Evolutionary conservation across 768 basidiomycete species (phyloP), one percentile per base, ranked within the genome.

Genomic region (Atractiella rhizophila): DNA sequence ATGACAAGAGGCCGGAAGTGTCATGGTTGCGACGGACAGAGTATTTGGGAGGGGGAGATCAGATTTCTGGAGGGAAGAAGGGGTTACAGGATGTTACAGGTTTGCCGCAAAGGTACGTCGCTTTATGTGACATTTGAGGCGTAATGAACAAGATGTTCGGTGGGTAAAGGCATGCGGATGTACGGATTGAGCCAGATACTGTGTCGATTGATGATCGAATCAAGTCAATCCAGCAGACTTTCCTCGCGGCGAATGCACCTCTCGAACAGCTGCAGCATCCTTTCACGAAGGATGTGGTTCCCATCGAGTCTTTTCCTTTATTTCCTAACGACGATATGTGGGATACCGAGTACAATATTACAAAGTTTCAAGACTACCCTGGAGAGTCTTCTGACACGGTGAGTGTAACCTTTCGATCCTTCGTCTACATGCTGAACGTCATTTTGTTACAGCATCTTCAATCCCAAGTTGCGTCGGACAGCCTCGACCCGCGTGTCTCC

Each of bases 1-100:
- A 51, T 57, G 18, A 42, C 37, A 48, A 66, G 62, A 6, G 67
- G 28, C 48, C 50, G 4, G 59, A 81, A 43, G 85, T 91, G 10
- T 67, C 80, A 1, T 94, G 86, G 86, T 64, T 94, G 39, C 68
- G 86, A 39, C 82, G 78, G 57, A 88, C 85, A 0, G 83, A 85
- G 52, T 86, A 91, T 52, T 68, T 86, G 40, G 24, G 39, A 40
- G 35, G 40, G 31, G 30, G 26, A 36, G 36, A 20, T 38, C 27
- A 42, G 30, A 0, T 27, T 28, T 20, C 39, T 28, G 11, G 15
- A 25, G 28, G 29, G 23, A 8, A 40, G 35, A 10, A 21, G 32
- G 25, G 35, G 38, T 18, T 18, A 19, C 8, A 40, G 24, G 13
- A 12, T 37, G 33, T 40, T 33, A 8, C 3, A 36, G 18, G 19